Evolutionary conservation across 768 basidiomycete species (phyloP), one percentile per base, ranked within the genome.

Genomic region (Symmetrospora coprosmae): DNA sequence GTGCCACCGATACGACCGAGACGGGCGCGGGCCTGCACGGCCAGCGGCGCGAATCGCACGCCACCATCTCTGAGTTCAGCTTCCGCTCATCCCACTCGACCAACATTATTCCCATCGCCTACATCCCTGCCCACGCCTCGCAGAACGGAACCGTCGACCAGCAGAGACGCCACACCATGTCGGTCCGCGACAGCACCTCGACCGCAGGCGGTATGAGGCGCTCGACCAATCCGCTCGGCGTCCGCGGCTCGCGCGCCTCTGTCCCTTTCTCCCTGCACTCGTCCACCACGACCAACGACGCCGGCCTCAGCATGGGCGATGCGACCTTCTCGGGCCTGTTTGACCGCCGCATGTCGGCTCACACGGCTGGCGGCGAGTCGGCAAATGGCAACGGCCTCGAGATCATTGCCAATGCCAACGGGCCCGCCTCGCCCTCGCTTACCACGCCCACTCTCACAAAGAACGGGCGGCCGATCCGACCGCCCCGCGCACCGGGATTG

Each of bases 41-140:
- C 37, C 25, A 21, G 34, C 27, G n/a, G 9, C 45, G 52, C 51
- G 43, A n/a, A 13, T 47, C 46, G 28, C 65, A 65, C 23, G 50
- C 64, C 1, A 61, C 61, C 51, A 50, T 55, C 25, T 67, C 66
- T 11, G 66, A 69, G 27, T 65, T 65, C 60, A 67, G 66, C 1
- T 69, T 69, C 63, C 65, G 68, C 50, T 69, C 68, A 19, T 69
- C 68, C 0, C 66, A 63, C 40, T 67, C 66, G 5, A 69, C 68
- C 31, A 68, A 66, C 55, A 66, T 68, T 41, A 70, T 70, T 38
- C 69, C 69, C 9, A 70, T 70, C 59, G 69, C 69, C 49, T 70
- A 70, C 61, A 68, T 68, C 28, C 69, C 69, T 17, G 66, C 69
- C 2, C 69, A 70, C 47, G 63, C 66, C 2, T 62, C 63, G 21